Conservation (phyloP, 768 basidiomycete species). For the Podaxis sp. region DNA sequence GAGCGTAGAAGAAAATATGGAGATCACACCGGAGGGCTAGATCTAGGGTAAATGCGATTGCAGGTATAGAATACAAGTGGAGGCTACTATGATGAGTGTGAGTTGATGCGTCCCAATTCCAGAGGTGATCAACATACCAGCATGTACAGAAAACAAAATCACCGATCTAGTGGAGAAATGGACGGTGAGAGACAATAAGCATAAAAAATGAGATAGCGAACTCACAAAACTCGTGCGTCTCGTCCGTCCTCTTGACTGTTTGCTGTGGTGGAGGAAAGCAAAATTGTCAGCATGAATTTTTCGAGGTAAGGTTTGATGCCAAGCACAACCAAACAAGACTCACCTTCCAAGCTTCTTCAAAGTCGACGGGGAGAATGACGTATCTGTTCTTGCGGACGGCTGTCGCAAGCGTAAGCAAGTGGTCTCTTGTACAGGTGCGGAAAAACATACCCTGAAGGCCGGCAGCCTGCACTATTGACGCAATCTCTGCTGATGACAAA, state of each 20-base stretch:
- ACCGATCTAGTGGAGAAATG: conserved; percentile 34
- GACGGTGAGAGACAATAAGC: conserved; percentile 17
- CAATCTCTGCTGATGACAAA: conserved; percentile 92
- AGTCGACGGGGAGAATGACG: conserved; percentile 94
- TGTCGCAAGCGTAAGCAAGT: conserved; percentile 26
- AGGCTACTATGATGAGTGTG: conserved; percentile 5
- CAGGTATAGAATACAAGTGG: conserved; percentile 22
- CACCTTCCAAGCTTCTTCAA: conserved; percentile 99
- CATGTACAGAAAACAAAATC: conserved; percentile 23
- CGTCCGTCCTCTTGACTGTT: conserved; percentile 95
- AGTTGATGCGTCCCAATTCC: background rate
- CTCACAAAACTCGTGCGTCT: conserved; percentile 95
- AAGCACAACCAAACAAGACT: conserved; percentile 60
- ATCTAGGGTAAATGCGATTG: conserved; percentile 21
- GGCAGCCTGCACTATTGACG: conserved; percentile 94
- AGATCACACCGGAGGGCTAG: conserved; percentile 5
- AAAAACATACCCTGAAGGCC: conserved; percentile 82
- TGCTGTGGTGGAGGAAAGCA: conserved; percentile 56
- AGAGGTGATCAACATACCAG: conserved; percentile 23
- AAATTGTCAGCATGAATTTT: conserved; percentile 31
- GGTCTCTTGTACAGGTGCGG: background rate
- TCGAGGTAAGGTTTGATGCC: conserved; percentile 23
- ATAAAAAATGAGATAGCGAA: conserved; percentile 22
- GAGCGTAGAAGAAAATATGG: conserved; percentile 40
- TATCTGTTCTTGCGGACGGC: conserved; percentile 99